A percentile compares a stretch with the other conserved stretches of the same genome.
Evolutionary conservation across 2,329 filamentous ascomycete genomes (phyloP).

Genomic region (Xylariaceae sp.): DNA sequence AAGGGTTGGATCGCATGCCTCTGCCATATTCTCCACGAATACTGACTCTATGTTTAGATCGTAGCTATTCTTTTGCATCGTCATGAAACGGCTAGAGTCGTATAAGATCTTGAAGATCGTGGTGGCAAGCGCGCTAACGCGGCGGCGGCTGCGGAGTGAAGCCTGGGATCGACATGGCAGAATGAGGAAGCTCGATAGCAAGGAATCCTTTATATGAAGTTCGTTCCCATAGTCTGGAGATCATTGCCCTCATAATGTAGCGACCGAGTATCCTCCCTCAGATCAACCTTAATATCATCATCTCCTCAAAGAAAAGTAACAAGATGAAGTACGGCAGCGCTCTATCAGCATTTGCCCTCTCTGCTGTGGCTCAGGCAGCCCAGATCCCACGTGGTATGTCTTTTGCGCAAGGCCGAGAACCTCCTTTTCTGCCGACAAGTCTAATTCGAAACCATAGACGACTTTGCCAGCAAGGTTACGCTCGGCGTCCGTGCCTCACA

Average conservation of each 20-base stretch:
- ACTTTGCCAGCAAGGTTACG: constrained; percentile 6
- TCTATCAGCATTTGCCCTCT: constrained; percentile 9
- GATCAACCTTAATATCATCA: not conserved
- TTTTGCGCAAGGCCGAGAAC: not conserved
- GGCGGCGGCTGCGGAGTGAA: not conserved
- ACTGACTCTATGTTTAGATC: not conserved
- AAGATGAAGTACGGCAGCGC: constrained; percentile 9
- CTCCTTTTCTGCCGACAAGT: not conserved
- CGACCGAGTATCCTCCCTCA: not conserved
- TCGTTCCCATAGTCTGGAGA: not conserved
- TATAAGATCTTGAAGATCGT: not conserved
- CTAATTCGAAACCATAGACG: constrained; percentile 2
- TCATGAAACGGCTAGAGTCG: not conserved
- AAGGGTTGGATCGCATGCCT: not conserved
- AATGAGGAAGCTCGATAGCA: not conserved
- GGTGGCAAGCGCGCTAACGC: not conserved
- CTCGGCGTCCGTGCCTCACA: constrained; percentile 5
- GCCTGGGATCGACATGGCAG: not conserved
- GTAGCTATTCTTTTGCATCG: not conserved
- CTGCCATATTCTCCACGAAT: not conserved
- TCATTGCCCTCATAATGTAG: not conserved
- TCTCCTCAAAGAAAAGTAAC: not conserved
- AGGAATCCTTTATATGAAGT: not conserved
- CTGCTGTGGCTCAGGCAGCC: constrained; percentile 2
- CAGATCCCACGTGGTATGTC: not conserved